Base-by-base conservation (phyloP, 2,329 filamentous ascomycete genomes). In the Fusarium xylarioides region DNA sequence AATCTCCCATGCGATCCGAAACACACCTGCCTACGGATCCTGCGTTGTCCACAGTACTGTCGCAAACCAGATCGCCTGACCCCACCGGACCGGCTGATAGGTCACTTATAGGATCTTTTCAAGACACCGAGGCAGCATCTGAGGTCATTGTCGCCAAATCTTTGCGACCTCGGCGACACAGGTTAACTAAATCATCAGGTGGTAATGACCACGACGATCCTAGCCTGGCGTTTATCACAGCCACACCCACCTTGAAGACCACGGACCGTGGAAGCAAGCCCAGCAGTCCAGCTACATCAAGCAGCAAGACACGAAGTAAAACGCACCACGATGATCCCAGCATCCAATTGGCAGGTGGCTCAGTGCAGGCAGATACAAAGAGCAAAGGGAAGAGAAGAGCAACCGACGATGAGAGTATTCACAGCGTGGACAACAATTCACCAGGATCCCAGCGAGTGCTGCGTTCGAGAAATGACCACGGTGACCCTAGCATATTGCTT, bases 111-210 rank as follows among this genome's bases (percentile, higher is more conserved):
- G 58, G 43, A 30, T 59, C 61, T 66, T 59, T 71, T 49, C 63
- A 52, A 50, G 65, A 66, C 23, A 57, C 53, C 30, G 65, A 62
- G 32, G 68, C 68, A 46, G 69, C 70, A 57, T 60, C 71, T 11
- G 80, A 81, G 19, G 53, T 75, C n/a, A 59, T 72, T 42, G 78
- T 79, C 52, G 76, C 77, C 15, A 74, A 79, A 55, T 78, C 79
- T 21, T 73, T 81, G 32, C 80, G 80, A 37, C 79, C 79, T 68
- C 76, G 77, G 30, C 74, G 74, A 35, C 79, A 78, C 40, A 69
- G 68, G 49, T 74, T 68, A 60, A 74, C 59, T 21, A 69, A 68
- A 69, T 77, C 77, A 30, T 71, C 65, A 26, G 78, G 77, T 21
- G 66, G 68, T 9, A 64, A 56, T 64, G 72, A 76, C 40, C 66